Percentiles rank a stretch among this genome's conserved stretches.
phyloP scores from a whole-genome alignment of 805 yeast species.

The Zygosaccharomyces pseudorouxii region DNA sequence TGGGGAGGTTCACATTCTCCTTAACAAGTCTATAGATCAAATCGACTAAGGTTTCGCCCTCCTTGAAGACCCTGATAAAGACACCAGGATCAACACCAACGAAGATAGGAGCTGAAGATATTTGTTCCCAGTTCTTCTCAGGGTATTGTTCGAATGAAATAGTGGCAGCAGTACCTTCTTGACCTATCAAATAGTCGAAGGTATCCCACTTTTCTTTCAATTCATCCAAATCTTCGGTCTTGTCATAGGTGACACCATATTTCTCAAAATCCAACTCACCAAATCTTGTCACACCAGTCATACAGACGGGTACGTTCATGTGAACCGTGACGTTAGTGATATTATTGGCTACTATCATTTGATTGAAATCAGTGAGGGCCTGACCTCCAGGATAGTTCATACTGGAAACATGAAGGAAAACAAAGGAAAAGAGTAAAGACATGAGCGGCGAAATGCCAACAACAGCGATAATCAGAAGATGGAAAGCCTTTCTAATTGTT shows the following conservation, averaged over 20 bases:
- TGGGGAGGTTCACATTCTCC: constrained; percentile 4
- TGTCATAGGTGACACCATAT: constrained; percentile 55
- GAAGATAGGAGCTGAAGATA: constrained; percentile 40
- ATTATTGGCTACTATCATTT: constrained; percentile 32
- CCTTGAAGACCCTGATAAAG: constrained; percentile 17
- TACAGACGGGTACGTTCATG: constrained; percentile 74
- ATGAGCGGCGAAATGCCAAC: constrained; percentile 34
- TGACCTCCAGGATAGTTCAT: constrained; percentile 87
- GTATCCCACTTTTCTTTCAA: constrained; percentile 42
- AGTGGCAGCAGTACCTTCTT: constrained; percentile 13
- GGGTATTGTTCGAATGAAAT: constrained; percentile 25
- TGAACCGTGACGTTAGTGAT: constrained; percentile 46
- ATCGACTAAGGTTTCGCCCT: constrained; percentile 18
- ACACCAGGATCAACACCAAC: constrained; percentile 37
- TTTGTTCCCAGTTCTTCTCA: constrained; percentile 40
- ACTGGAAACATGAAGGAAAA: constrained; percentile 59
- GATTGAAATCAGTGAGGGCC: constrained; percentile 56
- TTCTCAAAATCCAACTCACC: constrained; percentile 48
- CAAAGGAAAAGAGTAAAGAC: constrained; percentile 41
- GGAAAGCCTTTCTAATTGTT: constrained; percentile 18
- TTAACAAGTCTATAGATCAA: constrained; percentile 14
- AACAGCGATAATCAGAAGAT: constrained; percentile 30
- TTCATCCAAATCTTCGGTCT: constrained; percentile 51
- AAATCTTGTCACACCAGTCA: constrained; percentile 82
- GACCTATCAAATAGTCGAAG: constrained; percentile 49